Base-by-base conservation (phyloP, 148 eudicot genomes). In the Rhododendron henanense region DNA sequence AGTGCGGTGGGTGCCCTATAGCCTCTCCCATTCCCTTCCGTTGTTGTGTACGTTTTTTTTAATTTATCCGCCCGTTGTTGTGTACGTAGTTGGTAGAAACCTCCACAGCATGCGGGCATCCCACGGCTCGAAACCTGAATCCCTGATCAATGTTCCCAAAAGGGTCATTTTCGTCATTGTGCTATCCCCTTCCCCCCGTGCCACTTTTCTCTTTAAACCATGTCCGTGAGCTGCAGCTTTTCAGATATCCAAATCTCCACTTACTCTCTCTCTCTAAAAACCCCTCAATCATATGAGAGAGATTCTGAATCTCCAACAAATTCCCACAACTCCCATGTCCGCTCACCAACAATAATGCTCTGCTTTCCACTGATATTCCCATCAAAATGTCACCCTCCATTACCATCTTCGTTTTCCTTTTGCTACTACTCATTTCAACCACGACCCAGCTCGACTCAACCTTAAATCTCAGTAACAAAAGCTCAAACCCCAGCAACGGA, bases 151-250 rank as follows among this genome's bases (percentile, higher is more conserved):
- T 4, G 75, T 69, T 28, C 18, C 14, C 75, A 69, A 10, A 25
- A 8, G 51, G 78, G 76, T 8, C 25, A 69, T 10, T 35, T 8
- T 18, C 39, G 78, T 81, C 55, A 79, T 69, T 45, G 23, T 10
- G 3, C 3, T 33, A 14, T 71, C 21, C 71, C 6, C 35, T 21
- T 75, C 11, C 18, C 35, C 23, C 13, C 45, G 11, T 37, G 31
- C 44, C 39, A 44, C 4, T 67, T 33, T 4, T 1, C 61, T 15
- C 23, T 69, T 47, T 83, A n/a, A 67, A 45, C 57, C 11, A 25
- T 84, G 48, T 73, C 85, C 85, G 79, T 50, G 85, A 84, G 45
- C 50, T 50, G 79, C 85, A 84, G 85, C 85, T 84, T 84, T 33
- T 19, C 7, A 23, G 73, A 33, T 7, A 18, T 37, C 67, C 31